Conservation (phyloP, 306 rosid genomes). For the Astragalus glycyphyllos region DNA sequence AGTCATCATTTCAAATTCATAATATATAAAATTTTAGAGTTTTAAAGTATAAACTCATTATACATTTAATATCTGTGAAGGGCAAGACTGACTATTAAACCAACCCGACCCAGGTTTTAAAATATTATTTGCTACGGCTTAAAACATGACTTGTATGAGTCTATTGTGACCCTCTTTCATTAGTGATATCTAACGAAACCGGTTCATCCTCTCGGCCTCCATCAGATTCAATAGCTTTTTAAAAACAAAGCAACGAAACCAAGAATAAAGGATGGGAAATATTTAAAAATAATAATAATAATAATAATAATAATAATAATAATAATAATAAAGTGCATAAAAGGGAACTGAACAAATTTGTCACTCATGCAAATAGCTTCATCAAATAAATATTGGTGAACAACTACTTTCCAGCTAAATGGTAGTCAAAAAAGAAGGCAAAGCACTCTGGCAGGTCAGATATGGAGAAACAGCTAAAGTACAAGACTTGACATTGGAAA, state of each 20-base stretch:
- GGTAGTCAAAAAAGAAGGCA: constrained; percentile 14
- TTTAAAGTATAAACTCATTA: constrained; percentile 6
- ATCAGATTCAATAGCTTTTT: too few relatives aligned
- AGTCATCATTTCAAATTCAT: neutral
- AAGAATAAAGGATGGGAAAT: neutral
- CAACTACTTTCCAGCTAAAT: constrained; percentile 9
- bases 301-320: too few relatives aligned
- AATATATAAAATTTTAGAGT: neutral
- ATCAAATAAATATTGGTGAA: constrained; percentile 20
- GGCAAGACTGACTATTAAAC: neutral
- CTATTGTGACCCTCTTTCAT: too few relatives aligned
- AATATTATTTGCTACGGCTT: too few relatives aligned
- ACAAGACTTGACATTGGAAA: constrained; percentile 14
- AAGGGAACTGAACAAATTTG: constrained; percentile 2
- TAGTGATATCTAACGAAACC: too few relatives aligned
- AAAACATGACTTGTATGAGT: too few relatives aligned
- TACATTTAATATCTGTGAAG: neutral
- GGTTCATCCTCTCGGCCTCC: too few relatives aligned
- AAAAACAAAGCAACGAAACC: constrained; percentile 10
- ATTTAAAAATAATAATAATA: neutral
- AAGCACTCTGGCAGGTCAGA: constrained; percentile 10
- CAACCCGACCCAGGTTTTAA: too few relatives aligned
- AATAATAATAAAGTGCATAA: neutral
- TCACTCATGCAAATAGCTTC: constrained; percentile 6
- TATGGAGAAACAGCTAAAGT: constrained; percentile 29